A percentile compares a stretch with the other conserved stretches of the same genome.
phyloP scores from a whole-genome alignment of 148 eudicot species.

The Fagopyrum esculentum region DNA sequence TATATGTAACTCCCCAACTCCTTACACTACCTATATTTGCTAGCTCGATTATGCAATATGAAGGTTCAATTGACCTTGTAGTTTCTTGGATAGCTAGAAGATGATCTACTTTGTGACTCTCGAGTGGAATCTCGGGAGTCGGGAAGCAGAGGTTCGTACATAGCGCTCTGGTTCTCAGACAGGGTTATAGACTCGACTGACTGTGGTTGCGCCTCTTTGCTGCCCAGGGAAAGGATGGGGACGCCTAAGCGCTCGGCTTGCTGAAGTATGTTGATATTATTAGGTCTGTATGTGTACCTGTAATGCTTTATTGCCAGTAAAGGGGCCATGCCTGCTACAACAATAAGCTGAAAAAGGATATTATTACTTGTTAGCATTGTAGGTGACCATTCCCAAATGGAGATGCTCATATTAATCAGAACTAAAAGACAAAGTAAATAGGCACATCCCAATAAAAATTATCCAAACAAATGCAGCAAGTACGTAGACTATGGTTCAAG shows the following conservation, averaged over 20 bases:
- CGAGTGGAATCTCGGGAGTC: conserved; percentile 62
- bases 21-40: too few relatives aligned
- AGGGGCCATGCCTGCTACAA: conserved; percentile 87
- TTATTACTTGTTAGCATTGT: background rate
- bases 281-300: conserved; percentile 72
- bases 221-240: background rate
- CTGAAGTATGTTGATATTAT: conserved; percentile 86
- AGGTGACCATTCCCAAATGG: background rate
- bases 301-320: conserved; percentile 79
- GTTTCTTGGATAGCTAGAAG: background rate
- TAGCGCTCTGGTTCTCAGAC: conserved; percentile 50
- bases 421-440: background rate
- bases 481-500: background rate
- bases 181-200: conserved; percentile 51
- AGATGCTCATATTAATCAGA: background rate
- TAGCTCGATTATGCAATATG: background rate
- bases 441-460: background rate
- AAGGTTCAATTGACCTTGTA: background rate
- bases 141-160: conserved; percentile 65
- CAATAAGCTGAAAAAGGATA: conserved; percentile 53
- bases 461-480: background rate
- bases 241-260: conserved; percentile 66
- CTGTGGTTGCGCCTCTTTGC: conserved; percentile 17
- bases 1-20: too few relatives aligned
- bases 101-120: conserved; percentile 25